Evolutionary conservation across 208 protist genomes (phyloP), one percentile per base, ranked within the genome.

Genomic region (Porcisia hertigi): DNA sequence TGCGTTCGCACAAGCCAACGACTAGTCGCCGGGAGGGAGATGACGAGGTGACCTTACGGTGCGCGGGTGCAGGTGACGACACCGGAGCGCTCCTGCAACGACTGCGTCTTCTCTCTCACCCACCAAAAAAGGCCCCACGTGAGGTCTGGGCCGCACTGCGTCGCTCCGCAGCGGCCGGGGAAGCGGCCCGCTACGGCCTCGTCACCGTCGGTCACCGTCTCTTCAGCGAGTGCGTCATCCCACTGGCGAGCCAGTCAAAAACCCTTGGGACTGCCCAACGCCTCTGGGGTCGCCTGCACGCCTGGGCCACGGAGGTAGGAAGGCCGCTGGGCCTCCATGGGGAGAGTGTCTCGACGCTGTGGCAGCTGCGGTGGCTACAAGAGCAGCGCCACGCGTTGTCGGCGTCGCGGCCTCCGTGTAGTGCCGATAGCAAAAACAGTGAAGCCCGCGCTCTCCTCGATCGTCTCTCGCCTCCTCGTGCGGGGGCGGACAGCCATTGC

Each of bases 161-260:
- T 2, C 36, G 65, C 47, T 64, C 66, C 8, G 34, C 76, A 12
- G 11, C 25, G 6, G 58, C 57, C 8, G 45, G 30, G 4, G n/a
- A 43, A 25, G 84, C 86, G 9, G 64, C 78, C 1, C 84, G 80
- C 30, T 85, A 84, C 76, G 86, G 77, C 7, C 78, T 91, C 47
- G 59, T 91, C 65, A 85, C 78, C 0, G 39, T 80, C 39, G 84
- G 84, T 53, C 70, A 66, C 25, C 77, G 76, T 9, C 58, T 87
- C n/a, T 71, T 84, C 58, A 39, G 47, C 18, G 58, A 82, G 30
- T 74, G 67, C 43, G 63, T 83, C 53, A 39, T 83, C 25, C 72
- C 73, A 41, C 69, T 49, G 16, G 65, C 45, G 23, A 25, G 52
- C 54, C 74, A 78, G 9, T 34, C 66, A 30, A 18, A 57, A 41